Evolutionary conservation across 163 green algal species (phyloP).

Genomic region (Trebouxia gelatinosa): DNA sequence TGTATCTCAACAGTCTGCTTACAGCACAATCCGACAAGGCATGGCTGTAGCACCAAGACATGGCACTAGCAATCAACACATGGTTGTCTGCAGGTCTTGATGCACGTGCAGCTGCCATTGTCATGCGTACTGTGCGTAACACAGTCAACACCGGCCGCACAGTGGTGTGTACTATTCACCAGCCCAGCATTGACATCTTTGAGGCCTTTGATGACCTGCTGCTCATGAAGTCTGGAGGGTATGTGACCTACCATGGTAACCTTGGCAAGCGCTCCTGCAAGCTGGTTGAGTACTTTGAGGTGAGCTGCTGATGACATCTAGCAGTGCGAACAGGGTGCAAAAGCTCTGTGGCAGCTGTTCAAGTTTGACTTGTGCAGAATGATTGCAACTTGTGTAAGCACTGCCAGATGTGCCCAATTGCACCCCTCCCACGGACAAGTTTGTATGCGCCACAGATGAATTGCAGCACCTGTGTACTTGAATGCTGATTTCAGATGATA

Average conservation of each 20-base stretch:
- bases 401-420: too few species aligned
- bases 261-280: conserved; percentile 29
- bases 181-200: conserved; percentile 58
- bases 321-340: too few species aligned
- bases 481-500: too few species aligned
- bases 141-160: conserved; percentile 65
- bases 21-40: conserved; percentile 6
- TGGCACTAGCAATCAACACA: background rate
- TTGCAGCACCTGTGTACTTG: too few species aligned
- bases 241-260: conserved; percentile 41
- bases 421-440: too few species aligned
- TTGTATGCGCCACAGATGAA: too few species aligned
- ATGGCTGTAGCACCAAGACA: background rate
- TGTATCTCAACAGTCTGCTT: background rate
- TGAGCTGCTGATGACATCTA: background rate
- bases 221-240: conserved; percentile 46
- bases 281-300: conserved; percentile 35
- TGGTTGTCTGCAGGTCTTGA: conserved; percentile 66
- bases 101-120: conserved; percentile 71
- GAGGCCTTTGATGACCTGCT: conserved; percentile 60
- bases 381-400: too few species aligned
- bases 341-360: too few species aligned
- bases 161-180: conserved; percentile 60
- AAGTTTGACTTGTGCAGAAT: conserved; percentile 13
- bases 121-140: conserved; percentile 80